Base-by-base conservation (phyloP, 768 basidiomycete genomes). In the Cubamyces lactineus region DNA sequence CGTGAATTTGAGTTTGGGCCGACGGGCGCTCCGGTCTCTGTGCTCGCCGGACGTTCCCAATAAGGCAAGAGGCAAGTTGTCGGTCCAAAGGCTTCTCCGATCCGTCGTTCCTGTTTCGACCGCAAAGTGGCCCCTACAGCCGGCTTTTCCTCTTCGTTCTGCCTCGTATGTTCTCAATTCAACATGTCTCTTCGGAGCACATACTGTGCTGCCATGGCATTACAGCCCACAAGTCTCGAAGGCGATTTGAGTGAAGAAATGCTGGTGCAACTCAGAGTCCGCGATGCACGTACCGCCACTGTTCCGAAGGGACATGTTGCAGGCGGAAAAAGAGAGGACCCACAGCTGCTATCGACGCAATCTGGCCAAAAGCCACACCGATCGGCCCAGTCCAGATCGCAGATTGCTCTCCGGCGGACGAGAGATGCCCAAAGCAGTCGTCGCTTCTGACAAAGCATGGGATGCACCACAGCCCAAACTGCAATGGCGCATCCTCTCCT, bases 291-390 rank as follows among this genome's bases (percentile, higher is more conserved):
- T 53, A 53, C 52, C 52, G 52, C 52, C 52, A 53, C 52, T 12
- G 52, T 53, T 53, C 52, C 52, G 52, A 53, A 53, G 40, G 40
- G 8, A 11, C 23, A 48, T 24, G 21, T 8, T 9, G 47, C 8
- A 8, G 8, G 23, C 52, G 52, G 52, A 5, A 53, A 23, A 53
- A 41, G n/a, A 21, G 39, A 42, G 52, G 52, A 53, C 52, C 52
- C 52, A 53, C 52, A 53, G 50, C 51, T 30, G 28, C 28, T 30
- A 30, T 30, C 28, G 28, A 30, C 28, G 38, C 21, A 40, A 52
- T 40, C 51, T 17, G 16, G n/a, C 49, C 51, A 39, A 52, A 15
- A 12, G 16, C 7, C 23, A 3, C 38, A 39, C n/a, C 51, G 51
- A 52, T 52, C 51, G 40, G 15, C 52, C 51, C 38, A 16, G 26